These are phyloP conservation scores for Achlya hypogyna DNA, from an alignment of 352 stramenopile genomes.

Conservation along the genomic window DNA sequence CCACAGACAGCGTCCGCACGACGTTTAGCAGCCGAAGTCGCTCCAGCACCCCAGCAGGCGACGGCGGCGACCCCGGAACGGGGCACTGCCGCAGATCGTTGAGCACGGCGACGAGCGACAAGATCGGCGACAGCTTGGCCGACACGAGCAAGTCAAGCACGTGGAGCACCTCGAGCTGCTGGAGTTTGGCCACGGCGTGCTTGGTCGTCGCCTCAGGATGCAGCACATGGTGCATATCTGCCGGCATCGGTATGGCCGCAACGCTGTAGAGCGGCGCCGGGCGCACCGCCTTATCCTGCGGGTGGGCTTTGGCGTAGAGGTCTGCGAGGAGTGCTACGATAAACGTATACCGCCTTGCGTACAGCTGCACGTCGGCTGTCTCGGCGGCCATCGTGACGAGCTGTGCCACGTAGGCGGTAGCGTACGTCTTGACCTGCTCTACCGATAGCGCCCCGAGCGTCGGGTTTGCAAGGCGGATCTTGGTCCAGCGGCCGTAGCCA, in stretches of 20 bases:
- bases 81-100: not conserved
- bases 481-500: conserved; percentile 79
- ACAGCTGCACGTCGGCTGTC: not conserved
- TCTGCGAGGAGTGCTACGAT: not conserved
- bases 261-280: not conserved
- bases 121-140: conserved; percentile 3
- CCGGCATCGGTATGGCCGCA: not conserved
- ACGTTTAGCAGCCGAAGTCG: not conserved
- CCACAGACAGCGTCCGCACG: not conserved
- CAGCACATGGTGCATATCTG: not conserved
- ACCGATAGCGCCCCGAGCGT: conserved; percentile 35
- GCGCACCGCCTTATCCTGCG: not conserved
- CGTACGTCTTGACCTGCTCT: conserved; percentile 13
- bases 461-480: conserved; percentile 34
- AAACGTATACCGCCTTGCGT: not conserved
- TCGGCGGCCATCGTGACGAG: not conserved
- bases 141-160: not conserved
- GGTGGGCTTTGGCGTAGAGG: not conserved
- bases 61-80: not conserved
- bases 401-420: conserved; percentile 12
- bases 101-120: conserved; percentile 4
- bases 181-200: not conserved
- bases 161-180: conserved; percentile 10
- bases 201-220: not conserved
- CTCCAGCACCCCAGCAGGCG: not conserved